Percentiles rank a stretch among this genome's conserved stretches.
Evolutionary conservation across 768 basidiomycete species (phyloP).

Genomic region (Kwoniella sp.): DNA sequence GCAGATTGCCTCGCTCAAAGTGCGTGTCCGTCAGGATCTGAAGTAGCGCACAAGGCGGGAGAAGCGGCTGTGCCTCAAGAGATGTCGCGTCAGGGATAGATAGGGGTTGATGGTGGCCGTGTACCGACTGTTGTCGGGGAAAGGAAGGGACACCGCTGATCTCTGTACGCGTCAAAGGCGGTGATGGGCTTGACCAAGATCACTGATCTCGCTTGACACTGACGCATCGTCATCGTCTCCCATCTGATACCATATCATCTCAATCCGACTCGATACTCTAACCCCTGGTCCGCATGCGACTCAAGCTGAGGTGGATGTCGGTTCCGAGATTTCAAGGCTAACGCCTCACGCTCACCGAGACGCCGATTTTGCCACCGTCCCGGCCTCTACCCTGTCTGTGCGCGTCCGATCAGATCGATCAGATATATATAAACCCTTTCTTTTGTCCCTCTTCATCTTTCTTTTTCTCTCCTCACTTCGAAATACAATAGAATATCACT

Average conservation of each 20-base stretch:
- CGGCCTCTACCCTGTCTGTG: too few relatives aligned
- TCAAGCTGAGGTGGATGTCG: not conserved
- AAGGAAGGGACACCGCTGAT: conserved; percentile 1
- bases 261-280: too few relatives aligned
- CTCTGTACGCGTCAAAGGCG: not conserved
- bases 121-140: not conserved
- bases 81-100: too few relatives aligned
- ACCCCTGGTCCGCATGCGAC: too few relatives aligned
- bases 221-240: too few relatives aligned
- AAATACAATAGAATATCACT: not conserved
- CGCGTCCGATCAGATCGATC: too few relatives aligned
- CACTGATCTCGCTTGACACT: not conserved
- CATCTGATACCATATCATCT: too few relatives aligned
- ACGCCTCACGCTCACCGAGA: not conserved
- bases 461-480: too few relatives aligned
- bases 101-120: too few relatives aligned
- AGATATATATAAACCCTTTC: not conserved
- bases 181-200: not conserved
- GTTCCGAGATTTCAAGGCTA: not conserved
- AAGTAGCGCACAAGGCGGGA: too few relatives aligned
- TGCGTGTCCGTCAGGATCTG: not conserved
- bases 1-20: not conserved
- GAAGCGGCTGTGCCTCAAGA: not conserved
- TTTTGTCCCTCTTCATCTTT: too few relatives aligned
- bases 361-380: not conserved